phyloP scores from a whole-genome alignment of 768 basidiomycete genomes.

The Aureoboletus auriporus region DNA sequence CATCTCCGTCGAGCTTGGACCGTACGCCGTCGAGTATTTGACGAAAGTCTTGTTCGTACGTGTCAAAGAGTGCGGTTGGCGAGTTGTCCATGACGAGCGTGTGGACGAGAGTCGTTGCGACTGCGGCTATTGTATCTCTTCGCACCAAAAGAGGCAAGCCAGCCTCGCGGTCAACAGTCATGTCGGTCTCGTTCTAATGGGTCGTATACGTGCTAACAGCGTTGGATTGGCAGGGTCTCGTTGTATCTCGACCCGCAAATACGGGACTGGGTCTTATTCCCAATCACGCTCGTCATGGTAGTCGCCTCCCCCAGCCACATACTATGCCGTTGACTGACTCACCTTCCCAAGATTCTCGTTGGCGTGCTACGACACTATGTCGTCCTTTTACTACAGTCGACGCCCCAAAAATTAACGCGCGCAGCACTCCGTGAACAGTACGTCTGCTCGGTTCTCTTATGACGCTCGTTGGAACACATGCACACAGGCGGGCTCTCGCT shows the following conservation, averaged over 20 bases:
- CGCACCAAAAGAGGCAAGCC: conserved; percentile 21
- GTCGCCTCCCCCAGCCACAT: conserved; percentile 19
- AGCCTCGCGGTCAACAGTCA: conserved; percentile 21
- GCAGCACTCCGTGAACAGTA: conserved; percentile 91
- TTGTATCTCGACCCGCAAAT: conserved; percentile 93
- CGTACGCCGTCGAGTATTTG: conserved; percentile 73
- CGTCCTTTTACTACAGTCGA: conserved; percentile 75
- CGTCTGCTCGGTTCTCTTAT: conserved; percentile 29
- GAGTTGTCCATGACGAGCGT: conserved; percentile 65
- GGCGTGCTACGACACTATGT: conserved; percentile 93
- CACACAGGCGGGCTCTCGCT: conserved; percentile 59
- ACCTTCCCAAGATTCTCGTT: conserved; percentile 68
- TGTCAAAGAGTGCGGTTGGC: conserved; percentile 82
- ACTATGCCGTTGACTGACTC: conserved; percentile 1
- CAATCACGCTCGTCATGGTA: conserved; percentile 97
- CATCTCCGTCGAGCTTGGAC: conserved; percentile 72
- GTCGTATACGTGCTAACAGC: conserved; percentile 4
- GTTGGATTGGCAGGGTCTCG: conserved; percentile 34
- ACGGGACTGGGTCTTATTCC: conserved; percentile 91
- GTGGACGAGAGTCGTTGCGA: conserved; percentile 2
- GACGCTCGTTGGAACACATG: neutral
- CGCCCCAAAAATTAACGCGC: conserved; percentile 75
- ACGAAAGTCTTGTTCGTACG: conserved; percentile 90
- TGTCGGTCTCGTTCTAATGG: conserved; percentile 29
- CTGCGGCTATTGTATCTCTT: conserved; percentile 16